phyloP scores from a whole-genome alignment of 768 basidiomycete species.

The Xerocomellus amylosporus region DNA sequence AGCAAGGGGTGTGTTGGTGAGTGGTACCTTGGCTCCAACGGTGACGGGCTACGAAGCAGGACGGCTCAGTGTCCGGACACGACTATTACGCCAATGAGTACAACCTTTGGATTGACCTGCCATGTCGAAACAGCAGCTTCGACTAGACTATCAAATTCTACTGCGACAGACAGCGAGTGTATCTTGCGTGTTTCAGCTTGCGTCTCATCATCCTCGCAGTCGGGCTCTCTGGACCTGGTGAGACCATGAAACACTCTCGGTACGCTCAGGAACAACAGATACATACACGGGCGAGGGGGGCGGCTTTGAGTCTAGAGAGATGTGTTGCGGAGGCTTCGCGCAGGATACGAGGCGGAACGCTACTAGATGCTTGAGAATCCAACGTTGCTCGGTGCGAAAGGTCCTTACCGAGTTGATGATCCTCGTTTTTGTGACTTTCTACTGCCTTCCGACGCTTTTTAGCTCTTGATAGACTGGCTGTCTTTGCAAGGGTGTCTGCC shows the following conservation, averaged over 20 bases:
- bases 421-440: neutral
- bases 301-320: conserved; percentile 45
- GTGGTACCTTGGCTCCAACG: conserved; percentile 11
- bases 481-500: conserved; percentile 9
- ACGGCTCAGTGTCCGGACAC: neutral
- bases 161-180: conserved; percentile 39
- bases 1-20: neutral
- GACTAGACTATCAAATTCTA: conserved; percentile 31
- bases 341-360: conserved; percentile 51
- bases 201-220: conserved; percentile 44
- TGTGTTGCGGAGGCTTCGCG: conserved; percentile 27
- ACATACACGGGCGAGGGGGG: conserved; percentile 37
- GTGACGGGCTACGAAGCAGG: conserved; percentile 7
- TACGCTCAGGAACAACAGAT: neutral
- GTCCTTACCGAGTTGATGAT: neutral
- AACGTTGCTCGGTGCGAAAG: neutral
- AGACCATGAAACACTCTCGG: neutral
- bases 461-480: neutral
- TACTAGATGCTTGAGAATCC: conserved; percentile 15
- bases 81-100: neutral
- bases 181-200: conserved; percentile 43
- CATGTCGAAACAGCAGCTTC: conserved; percentile 25
- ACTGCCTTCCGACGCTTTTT: conserved; percentile 8
- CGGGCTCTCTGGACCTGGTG: conserved; percentile 47
- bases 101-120: conserved; percentile 20